A percentile compares a stretch with the other conserved stretches of the same genome.
phyloP scores from a whole-genome alignment of 768 basidiomycete genomes.

The Tylopilus felleus region DNA sequence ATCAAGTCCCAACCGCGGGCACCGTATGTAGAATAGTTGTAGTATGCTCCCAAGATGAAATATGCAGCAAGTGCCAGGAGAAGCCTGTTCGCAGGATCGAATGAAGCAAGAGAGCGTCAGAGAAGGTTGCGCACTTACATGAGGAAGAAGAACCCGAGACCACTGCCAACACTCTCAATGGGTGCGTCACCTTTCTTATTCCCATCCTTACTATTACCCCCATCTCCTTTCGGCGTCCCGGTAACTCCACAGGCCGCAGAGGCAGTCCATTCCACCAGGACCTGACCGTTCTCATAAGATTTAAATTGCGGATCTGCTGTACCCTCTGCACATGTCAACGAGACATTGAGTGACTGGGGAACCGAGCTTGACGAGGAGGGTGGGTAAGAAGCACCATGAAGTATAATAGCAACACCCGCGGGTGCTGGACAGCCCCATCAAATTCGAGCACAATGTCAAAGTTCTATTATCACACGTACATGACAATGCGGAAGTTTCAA shows the following conservation, averaged over 20 bases:
- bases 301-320: constrained; percentile 48
- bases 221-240: constrained; percentile 26
- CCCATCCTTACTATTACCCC: constrained; percentile 13
- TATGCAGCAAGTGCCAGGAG: constrained; percentile 66
- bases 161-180: constrained; percentile 55
- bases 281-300: constrained; percentile 56
- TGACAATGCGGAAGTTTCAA: constrained; percentile 27
- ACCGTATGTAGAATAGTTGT: constrained; percentile 86
- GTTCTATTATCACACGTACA: constrained; percentile 34
- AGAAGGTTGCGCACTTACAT: constrained; percentile 49
- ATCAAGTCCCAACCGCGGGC: constrained; percentile 79
- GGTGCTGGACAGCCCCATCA: constrained; percentile 38
- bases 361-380: constrained; percentile 39
- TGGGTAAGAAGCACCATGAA: constrained; percentile 64
- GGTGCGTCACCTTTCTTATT: constrained; percentile 26
- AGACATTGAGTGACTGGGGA: constrained; percentile 59
- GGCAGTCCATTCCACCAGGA: constrained; percentile 60
- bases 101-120: constrained; percentile 2
- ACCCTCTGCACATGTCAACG: constrained; percentile 51
- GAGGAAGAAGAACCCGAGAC: constrained; percentile 86
- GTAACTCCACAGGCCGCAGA: constrained; percentile 53
- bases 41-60: constrained; percentile 77
- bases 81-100: constrained; percentile 41
- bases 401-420: constrained; percentile 50
- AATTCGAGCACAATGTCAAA: not conserved